These are phyloP conservation scores for Stygiomarasmius scandens DNA, from an alignment of 1,284 basidiomycete species.

Conservation along the genomic window DNA sequence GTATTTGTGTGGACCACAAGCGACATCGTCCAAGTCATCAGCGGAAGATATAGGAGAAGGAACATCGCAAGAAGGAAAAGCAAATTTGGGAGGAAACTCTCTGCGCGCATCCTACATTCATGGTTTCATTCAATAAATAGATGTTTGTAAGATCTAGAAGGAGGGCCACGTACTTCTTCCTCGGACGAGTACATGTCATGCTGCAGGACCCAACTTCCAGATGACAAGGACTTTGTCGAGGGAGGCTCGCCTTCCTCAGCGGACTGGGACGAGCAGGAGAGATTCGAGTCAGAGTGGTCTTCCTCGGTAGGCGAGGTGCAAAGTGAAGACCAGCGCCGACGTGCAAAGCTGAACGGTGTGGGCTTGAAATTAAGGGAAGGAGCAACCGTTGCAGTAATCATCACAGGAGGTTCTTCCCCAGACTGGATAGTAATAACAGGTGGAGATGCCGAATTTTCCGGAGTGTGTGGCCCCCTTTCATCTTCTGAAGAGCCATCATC, in stretches of 20 bases:
- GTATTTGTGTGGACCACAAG: constrained; percentile 12
- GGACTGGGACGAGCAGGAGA: not conserved
- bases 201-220: not conserved
- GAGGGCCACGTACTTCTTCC: constrained; percentile 26
- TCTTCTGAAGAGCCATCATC: constrained; percentile 46
- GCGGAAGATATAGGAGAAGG: not conserved
- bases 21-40: constrained; percentile 1
- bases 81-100: constrained; percentile 29
- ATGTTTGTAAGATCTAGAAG: constrained; percentile 25
- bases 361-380: constrained; percentile 45
- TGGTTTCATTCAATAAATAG: constrained; percentile 18
- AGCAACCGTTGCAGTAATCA: constrained; percentile 13
- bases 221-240: constrained; percentile 2
- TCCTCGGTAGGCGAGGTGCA: constrained; percentile 28
- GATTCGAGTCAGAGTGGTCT: constrained; percentile 16
- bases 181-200: constrained; percentile 22
- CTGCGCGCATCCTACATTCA: constrained; percentile 26
- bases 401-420: constrained; percentile 12
- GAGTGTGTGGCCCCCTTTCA: constrained; percentile 51
- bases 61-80: not conserved
- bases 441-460: constrained; percentile 41
- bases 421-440: constrained; percentile 30
- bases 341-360: constrained; percentile 55
- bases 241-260: not conserved
- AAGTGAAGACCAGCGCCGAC: constrained; percentile 51